Evolutionary conservation across 345 rosid genomes (phyloP), one percentile per base, ranked within the genome.

Genomic region (sweet orange (Citrus sinensis)): DNA sequence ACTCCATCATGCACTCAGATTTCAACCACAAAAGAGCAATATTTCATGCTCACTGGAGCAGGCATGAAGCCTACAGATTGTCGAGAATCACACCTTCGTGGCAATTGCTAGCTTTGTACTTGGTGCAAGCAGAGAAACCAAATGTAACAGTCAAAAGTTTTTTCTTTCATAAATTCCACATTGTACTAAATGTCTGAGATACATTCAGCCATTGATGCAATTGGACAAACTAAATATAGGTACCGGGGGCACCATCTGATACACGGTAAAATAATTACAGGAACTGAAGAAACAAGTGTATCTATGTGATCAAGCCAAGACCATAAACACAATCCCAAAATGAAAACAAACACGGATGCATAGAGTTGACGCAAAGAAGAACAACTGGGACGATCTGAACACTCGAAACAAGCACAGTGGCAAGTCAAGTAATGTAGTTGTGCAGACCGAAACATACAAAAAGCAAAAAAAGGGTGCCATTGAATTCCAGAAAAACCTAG

Each of bases 401-500:
- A 54, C 69, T 71, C n/a, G 14, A 55, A 39, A 20, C 16, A 76
- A 74, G 58, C 70, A 70, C 78, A 79, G 49, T 54, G 5, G 66
- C 66, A 55, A 4, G 35, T 17, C 16, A 65, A 71, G 37, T 37
- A 39, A 75, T 54, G 71, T 51, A 29, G 61, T 54, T 32, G 62
- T 8, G 61, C 10, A 69, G 42, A 56, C n/a, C 20, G 6, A 34
- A 61, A 56, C 22, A 59, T 22, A 80, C 19, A 30, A 30, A 32
- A 11, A 6, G 67, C 40, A 9, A 49, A 14, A 2, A 80, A 46
- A 75, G 25, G 67, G 73, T 64, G 37, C 70, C 32, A 35, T 59
- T 4, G 75, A 80, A 85, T 34, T 51, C 70, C 27, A 77, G 29
- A 68, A 85, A 90, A 83, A 76, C 73, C 74, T 54, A 89, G 95